phyloP scores from a whole-genome alignment of 805 yeast species.

The Candida pini region DNA sequence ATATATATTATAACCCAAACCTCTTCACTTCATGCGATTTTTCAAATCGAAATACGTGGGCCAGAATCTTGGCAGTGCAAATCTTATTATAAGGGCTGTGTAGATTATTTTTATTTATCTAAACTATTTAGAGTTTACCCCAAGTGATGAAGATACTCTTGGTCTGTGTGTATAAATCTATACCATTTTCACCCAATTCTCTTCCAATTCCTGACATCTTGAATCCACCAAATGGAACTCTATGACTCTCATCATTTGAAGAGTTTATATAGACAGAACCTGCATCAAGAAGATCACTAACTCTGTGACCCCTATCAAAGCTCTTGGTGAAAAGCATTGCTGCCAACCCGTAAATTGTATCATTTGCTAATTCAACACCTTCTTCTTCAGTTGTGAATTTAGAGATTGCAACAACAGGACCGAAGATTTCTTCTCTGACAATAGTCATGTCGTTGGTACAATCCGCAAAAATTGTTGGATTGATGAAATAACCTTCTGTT shows the following conservation, averaged over 20 bases:
- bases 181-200: constrained; percentile 72
- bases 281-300: constrained; percentile 44
- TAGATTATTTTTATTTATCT: too few relatives aligned
- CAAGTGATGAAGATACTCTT: constrained; percentile 61
- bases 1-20: too few relatives aligned
- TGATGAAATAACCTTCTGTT: constrained; percentile 56
- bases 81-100: too few relatives aligned
- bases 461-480: constrained; percentile 73
- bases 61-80: neutral
- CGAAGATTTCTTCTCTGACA: constrained; percentile 79
- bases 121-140: too few relatives aligned
- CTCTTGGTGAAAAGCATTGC: constrained; percentile 74
- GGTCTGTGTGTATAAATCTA: constrained; percentile 63
- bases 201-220: constrained; percentile 77
- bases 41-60: too few relatives aligned
- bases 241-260: constrained; percentile 57
- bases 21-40: too few relatives aligned
- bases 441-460: constrained; percentile 60
- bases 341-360: constrained; percentile 73
- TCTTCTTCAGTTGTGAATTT: constrained; percentile 64
- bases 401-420: constrained; percentile 73
- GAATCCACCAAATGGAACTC: constrained; percentile 78
- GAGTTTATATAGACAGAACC: constrained; percentile 70
- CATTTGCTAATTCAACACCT: constrained; percentile 64
- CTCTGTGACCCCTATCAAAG: constrained; percentile 53